A percentile compares a stretch with the other conserved stretches of the same genome.
phyloP scores from a whole-genome alignment of 352 stramenopile species.

The Hyaloperonospora brassicae region DNA sequence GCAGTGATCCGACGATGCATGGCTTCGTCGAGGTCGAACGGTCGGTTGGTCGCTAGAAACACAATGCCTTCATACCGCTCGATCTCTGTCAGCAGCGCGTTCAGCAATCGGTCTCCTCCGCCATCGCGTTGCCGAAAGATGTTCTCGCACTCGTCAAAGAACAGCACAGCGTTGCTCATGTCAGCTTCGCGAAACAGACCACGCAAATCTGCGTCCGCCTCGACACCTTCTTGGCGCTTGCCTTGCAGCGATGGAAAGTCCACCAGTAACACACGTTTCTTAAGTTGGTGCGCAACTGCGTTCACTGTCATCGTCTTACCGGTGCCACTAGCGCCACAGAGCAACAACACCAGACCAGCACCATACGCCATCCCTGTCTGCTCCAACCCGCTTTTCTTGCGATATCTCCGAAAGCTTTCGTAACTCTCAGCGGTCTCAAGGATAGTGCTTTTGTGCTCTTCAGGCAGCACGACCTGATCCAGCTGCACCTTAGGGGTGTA shows the following conservation, averaged over 20 bases:
- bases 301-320: constrained; percentile 90
- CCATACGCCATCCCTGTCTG: constrained; percentile 69
- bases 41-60: constrained; percentile 84
- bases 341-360: constrained; percentile 65
- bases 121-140: constrained; percentile 83
- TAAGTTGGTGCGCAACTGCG: constrained; percentile 73
- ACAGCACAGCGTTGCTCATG: constrained; percentile 86
- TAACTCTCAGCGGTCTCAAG: constrained; percentile 78
- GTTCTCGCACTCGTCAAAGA: constrained; percentile 87
- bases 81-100: constrained; percentile 83
- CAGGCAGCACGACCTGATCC: constrained; percentile 77
- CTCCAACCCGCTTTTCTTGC: constrained; percentile 71
- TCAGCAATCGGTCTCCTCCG: constrained; percentile 68
- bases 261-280: constrained; percentile 84
- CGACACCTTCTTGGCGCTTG: constrained; percentile 66
- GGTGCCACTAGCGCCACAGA: constrained; percentile 79
- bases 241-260: constrained; percentile 82
- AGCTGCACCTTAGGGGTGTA: constrained; percentile 80
- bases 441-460: constrained; percentile 77
- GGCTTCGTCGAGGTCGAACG: constrained; percentile 83
- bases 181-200: constrained; percentile 82
- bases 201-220: constrained; percentile 72
- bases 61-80: constrained; percentile 85
- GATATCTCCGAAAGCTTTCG: constrained; percentile 68
- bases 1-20: constrained; percentile 87